A percentile compares a stretch with the other conserved stretches of the same genome.
Conservation (phyloP, 2,329 filamentous ascomycete species). For the Diaporthe sp. region DNA sequence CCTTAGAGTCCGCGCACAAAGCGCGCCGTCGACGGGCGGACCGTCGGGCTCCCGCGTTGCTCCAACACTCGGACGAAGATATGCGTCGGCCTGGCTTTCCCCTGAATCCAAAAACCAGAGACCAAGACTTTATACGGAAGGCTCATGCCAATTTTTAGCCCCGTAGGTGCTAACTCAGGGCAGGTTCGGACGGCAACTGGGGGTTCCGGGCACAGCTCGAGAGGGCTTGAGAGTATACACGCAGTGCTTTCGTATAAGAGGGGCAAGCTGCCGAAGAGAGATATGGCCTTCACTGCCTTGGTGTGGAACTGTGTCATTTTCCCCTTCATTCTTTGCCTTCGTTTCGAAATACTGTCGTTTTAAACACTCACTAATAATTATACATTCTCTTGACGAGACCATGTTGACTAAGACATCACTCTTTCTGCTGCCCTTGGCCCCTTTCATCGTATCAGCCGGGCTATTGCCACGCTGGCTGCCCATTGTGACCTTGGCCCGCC, state of each 20-base stretch:
- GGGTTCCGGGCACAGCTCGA: neutral
- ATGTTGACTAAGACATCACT: conserved; percentile 14
- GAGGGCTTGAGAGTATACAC: neutral
- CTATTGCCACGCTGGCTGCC: conserved; percentile 8
- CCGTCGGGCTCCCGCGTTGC: neutral
- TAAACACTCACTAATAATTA: neutral
- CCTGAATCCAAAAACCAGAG: neutral
- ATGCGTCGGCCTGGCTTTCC: neutral
- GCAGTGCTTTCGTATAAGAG: neutral
- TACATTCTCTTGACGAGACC: neutral
- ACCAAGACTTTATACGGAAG: neutral
- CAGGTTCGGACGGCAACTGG: neutral
- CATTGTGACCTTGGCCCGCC: neutral
- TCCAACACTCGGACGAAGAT: conserved; percentile 9
- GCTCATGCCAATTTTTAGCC: neutral
- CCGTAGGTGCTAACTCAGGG: neutral
- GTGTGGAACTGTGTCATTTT: neutral
- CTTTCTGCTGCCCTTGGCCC: conserved; percentile 10
- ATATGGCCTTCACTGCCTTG: fast-evolving
- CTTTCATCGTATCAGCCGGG: neutral
- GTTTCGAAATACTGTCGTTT: neutral
- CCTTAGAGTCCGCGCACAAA: conserved; percentile 10
- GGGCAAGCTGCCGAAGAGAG: neutral
- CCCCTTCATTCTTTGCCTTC: neutral
- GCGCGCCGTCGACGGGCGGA: conserved; percentile 21